Base-by-base conservation (phyloP, 2,329 filamentous ascomycete species). In the Fusarium fujikuroi region DNA sequence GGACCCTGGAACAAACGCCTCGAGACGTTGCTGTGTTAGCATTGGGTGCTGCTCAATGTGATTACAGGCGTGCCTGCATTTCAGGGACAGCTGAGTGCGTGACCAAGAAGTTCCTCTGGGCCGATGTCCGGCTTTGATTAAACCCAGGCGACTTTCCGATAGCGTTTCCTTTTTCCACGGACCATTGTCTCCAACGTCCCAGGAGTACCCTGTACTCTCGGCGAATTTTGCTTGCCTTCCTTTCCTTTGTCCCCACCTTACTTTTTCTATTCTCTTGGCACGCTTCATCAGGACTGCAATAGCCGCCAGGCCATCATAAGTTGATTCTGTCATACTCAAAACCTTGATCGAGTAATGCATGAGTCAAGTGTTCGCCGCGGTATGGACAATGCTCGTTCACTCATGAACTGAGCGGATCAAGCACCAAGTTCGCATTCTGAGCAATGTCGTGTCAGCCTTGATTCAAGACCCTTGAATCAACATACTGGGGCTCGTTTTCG, bases 401-500 rank as follows among this genome's bases (percentile, higher is more conserved):
- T 56, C 43, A 60, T 65, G 30, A 65, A 65, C 44, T 43, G 32
- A 43, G 21, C 28, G 53, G 57, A 39, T 50, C 60, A 53, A 57
- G 23, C 34, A 36, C 25, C 44, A 58, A 59, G 68, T 62, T 68
- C 42, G 28, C 28, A 52, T 23, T 36, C 28, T 44, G 59, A 62
- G 49, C 59, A 52, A 53, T 74, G 70, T 58, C 47, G 63, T 67
- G 46, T 54, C 63, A 69, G 58, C 60, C 39, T 69, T 65, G 36
- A 64, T 44, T 65, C 46, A 63, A 49, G 59, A 58, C 65, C 52
- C 66, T 59, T 53, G 69, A 61, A 32, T 53, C 57, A 66, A 61
- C 43, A 69, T 58, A 70, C 59, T 56, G 66, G 72, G 74, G 70
- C 60, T 42, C 60, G 63, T 64, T 72, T 63, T 80, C 73, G 77